Evolutionary conservation across 2,329 filamentous ascomycete species (phyloP).

Genomic region (Dactylellina drechsleri): DNA sequence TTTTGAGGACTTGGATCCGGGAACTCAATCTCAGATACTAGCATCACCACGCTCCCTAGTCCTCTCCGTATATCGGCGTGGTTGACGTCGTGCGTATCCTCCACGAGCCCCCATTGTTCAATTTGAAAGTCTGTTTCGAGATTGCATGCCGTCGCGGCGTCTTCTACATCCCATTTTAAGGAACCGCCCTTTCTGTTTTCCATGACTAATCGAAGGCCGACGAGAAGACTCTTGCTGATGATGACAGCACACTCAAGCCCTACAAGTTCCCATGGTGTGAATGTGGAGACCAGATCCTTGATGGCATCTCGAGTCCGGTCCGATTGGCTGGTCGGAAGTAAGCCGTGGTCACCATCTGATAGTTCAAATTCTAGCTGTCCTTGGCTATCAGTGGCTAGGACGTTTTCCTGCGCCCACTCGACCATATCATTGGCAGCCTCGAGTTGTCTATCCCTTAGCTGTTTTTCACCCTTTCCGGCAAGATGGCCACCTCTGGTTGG

Average conservation of each 20-base stretch:
- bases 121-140: constrained; percentile 93
- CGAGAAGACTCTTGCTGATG: constrained; percentile 85
- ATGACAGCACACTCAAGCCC: constrained; percentile 84
- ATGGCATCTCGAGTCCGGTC: constrained; percentile 80
- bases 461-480: constrained; percentile 65
- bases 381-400: constrained; percentile 87
- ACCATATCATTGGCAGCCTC: constrained; percentile 76
- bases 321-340: constrained; percentile 80
- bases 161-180: constrained; percentile 77
- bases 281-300: constrained; percentile 76
- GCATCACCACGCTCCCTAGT: constrained; percentile 83
- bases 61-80: constrained; percentile 88
- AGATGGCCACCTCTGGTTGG: constrained; percentile 67
- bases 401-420: constrained; percentile 73
- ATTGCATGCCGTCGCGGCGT: constrained; percentile 80
- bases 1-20: constrained; percentile 57
- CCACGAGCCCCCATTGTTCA: constrained; percentile 91
- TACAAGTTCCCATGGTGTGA: constrained; percentile 83
- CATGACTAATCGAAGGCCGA: constrained; percentile 78
- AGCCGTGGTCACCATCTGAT: constrained; percentile 74
- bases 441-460: constrained; percentile 78
- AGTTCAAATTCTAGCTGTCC: constrained; percentile 68
- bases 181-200: constrained; percentile 78
- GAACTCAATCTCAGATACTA: constrained; percentile 72
- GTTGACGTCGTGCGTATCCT: constrained; percentile 97